Conservation (phyloP, 139 green algal species). For the Gonium pectorale region DNA sequence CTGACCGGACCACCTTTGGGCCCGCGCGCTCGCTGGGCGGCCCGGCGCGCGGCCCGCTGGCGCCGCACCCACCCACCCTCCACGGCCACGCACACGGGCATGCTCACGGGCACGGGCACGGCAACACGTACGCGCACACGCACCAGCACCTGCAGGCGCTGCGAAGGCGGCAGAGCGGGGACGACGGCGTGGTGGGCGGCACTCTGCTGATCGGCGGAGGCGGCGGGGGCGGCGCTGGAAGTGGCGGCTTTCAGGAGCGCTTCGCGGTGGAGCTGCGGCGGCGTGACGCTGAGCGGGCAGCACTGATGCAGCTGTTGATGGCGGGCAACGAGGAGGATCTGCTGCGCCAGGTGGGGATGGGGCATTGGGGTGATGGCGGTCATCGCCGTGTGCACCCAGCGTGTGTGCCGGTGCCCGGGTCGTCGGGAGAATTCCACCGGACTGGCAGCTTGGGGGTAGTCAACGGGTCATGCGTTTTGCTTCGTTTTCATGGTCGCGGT, state of each 20-base stretch:
- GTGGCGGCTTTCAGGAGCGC: slow-evolving; percentile 37
- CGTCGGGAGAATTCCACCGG: no score
- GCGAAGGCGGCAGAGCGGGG: background rate
- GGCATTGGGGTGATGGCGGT: no score
- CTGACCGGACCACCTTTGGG: background rate
- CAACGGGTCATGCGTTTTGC: no score
- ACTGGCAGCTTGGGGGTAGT: no score
- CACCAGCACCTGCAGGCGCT: background rate
- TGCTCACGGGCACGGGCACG: no score
- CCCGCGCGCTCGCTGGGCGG: slow-evolving; percentile 10
- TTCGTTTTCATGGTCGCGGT: no score
- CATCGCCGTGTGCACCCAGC: no score
- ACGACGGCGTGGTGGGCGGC: slow-evolving; percentile 34
- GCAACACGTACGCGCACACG: no score
- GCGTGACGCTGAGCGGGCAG: slow-evolving; percentile 21
- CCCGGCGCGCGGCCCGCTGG: background rate
- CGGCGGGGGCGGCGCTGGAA: background rate
- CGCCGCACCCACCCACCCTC: background rate
- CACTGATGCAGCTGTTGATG: slow-evolving; percentile 29
- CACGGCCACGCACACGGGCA: background rate
- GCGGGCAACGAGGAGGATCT: slow-evolving; percentile 28
- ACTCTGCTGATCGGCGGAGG: background rate
- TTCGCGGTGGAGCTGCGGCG: slow-evolving; percentile 29
- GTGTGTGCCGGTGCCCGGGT: no score
- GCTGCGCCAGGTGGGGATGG: slow-evolving; percentile 8